Evolutionary conservation across 2,329 filamentous ascomycete genomes (phyloP).

Genomic region (Ceratocystis eucalypticola): DNA sequence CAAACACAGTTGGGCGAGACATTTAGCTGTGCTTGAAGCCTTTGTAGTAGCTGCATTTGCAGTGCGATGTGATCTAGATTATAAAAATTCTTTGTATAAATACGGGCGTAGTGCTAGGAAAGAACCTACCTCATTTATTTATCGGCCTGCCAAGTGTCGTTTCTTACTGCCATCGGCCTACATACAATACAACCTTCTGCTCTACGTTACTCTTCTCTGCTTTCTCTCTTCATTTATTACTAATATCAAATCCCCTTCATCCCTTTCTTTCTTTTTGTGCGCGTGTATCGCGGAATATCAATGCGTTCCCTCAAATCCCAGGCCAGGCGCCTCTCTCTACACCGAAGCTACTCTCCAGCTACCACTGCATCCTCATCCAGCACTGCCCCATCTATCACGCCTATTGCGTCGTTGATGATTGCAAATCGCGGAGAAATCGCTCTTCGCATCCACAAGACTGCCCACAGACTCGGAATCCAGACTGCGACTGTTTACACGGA

Average conservation of each 20-base stretch:
- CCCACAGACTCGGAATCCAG: constrained; percentile 73
- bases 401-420: constrained; percentile 72
- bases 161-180: too few species aligned
- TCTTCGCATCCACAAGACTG: constrained; percentile 79
- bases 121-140: too few species aligned
- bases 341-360: background rate
- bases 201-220: too few species aligned
- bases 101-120: too few species aligned
- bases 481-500: constrained; percentile 94
- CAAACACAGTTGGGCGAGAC: background rate
- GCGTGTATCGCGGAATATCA: background rate
- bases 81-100: too few species aligned
- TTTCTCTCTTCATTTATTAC: too few species aligned
- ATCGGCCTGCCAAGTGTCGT: too few species aligned
- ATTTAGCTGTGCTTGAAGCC: too few species aligned
- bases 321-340: background rate
- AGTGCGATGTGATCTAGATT: too few species aligned
- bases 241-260: background rate
- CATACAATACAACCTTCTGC: too few species aligned
- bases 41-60: too few species aligned
- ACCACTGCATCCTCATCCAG: background rate
- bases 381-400: constrained; percentile 25
- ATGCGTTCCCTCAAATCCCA: background rate
- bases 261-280: background rate
- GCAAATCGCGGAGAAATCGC: constrained; percentile 97